Base-by-base conservation (phyloP, 768 basidiomycete genomes). In the Phylloporus sp. region DNA sequence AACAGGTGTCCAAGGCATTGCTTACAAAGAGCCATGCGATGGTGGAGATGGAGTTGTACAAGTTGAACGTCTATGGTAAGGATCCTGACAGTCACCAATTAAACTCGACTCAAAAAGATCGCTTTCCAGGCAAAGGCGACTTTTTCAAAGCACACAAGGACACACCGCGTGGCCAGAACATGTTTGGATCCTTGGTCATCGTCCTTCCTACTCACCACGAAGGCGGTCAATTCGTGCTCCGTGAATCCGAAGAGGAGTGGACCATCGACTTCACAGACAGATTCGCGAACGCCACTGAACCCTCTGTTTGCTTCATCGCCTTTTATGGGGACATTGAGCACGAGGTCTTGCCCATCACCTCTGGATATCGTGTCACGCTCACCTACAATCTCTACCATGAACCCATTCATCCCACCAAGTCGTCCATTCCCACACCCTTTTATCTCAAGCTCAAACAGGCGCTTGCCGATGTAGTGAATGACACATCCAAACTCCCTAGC, bases 81-180 rank as follows among this genome's bases (percentile, higher is more conserved):
- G 8, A 6, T 5, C n/a, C 10, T 12, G 15, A 16, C 4, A 2
- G 5, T 22, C 22, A 20, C 5, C 3, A n/a, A n/a, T 27, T 20
- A 20, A 23, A 20, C 6, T 38, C 13, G 36, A 76, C 22, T 45
- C 4, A 32, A 6, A n/a, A 7, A 7, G 10, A 10, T 42, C 13
- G 13, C 35, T 28, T 24, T 49, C 68, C 77, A 52, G 47, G 43
- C 2, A 47, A 22, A 20, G 78, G 67, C 10, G 72, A 71, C 1
- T 80, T 77, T 58, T 81, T 80, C 70, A 78, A 77, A 55, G 35
- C 74, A 1, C 80, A 80, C 55, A 69, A 73, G 34, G 80, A 80
- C 52, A 78, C 79, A 0, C 75, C 75, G 5, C 72, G 73, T 6
- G 57, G 67, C 9, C 65, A 67, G 6, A 59, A 57, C 22, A 79